phyloP scores from a whole-genome alignment of 2,329 filamentous ascomycete species.

The Fusarium camptoceras region DNA sequence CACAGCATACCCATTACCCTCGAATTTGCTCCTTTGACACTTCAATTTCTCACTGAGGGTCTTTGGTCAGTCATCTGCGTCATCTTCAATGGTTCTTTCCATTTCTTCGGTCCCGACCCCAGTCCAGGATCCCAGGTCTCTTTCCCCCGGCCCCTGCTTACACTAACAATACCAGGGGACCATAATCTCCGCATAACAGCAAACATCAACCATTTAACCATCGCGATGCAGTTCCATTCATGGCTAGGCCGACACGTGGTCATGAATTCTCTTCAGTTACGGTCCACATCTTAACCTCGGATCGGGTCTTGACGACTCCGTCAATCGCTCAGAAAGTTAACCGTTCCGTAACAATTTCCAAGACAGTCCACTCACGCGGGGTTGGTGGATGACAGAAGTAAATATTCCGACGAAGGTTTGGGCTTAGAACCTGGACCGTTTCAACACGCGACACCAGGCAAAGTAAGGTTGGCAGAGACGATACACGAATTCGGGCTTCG shows the following conservation, averaged over 20 bases:
- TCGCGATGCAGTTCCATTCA: slow-evolving; percentile 37
- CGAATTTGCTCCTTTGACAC: background rate
- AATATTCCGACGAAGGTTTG: slow-evolving; percentile 27
- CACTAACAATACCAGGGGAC: slow-evolving; percentile 29
- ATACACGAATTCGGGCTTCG: slow-evolving; percentile 1
- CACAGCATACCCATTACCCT: slow-evolving; percentile 6
- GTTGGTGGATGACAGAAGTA: slow-evolving; percentile 18
- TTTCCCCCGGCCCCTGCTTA: slow-evolving; percentile 34
- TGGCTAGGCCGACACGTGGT: slow-evolving; percentile 17
- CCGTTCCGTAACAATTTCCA: slow-evolving; percentile 36
- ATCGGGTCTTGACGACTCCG: slow-evolving; percentile 12
- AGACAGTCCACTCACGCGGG: slow-evolving; percentile 20
- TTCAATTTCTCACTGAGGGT: slow-evolving; percentile 9
- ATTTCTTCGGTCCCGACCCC: slow-evolving; percentile 1
- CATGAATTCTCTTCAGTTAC: slow-evolving; percentile 13
- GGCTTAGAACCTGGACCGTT: background rate
- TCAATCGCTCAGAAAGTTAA: slow-evolving; percentile 25
- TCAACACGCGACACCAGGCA: slow-evolving; percentile 19
- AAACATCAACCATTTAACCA: slow-evolving; percentile 24
- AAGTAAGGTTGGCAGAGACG: slow-evolving; percentile 19
- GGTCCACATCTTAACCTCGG: background rate
- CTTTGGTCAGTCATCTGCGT: slow-evolving; percentile 21
- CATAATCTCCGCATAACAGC: slow-evolving; percentile 42
- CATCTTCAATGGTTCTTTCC: slow-evolving; percentile 21
- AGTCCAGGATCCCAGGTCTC: slow-evolving; percentile 29